Base-by-base conservation (phyloP, 1,284 basidiomycete genomes). In the Takashimella tepidaria region DNA sequence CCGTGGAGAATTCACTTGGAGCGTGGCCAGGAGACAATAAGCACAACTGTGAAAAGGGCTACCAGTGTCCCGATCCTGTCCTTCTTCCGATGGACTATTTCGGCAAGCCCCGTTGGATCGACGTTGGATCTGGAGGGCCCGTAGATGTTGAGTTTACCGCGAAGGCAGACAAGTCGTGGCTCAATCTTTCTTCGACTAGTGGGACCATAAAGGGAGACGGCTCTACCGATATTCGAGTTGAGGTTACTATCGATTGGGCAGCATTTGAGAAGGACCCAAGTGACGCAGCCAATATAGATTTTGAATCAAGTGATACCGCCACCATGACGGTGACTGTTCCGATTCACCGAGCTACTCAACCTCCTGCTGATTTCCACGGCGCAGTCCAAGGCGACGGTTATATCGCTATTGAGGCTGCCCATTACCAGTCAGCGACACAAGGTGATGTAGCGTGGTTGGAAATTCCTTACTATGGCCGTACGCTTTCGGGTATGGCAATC, bases 341-440 rank as follows among this genome's bases (percentile, higher is more conserved):
- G 1, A 72, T 80, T 4, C 25, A 44, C 4, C 44, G 55, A 20
- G 50, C 52, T 21, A 5, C 41, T 4, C 21, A 47, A 0, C 56
- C 59, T 3, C 75, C 80, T 0, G 60, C 64, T 27, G 76, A 72
- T 37, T 84, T 83, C 72, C 76, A 77, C 81, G 84, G 84, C 4
- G 84, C 84, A 56, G 80, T 86, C 20, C 82, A 86, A 63, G 82
- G 82, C 13, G 80, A 81, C 48, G 83, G 83, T 10, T 81, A 78
- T 16, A 77, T 87, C 42, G 82, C 82, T 1, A 83, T 86, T 41
- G 84, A 87, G 62, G 84, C 84, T 11, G 80, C 77, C 2, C 84
- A 85, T 64, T 72, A 79, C 0, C 68, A 77, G 16, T 76, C 81
- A 16, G 83, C 83, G 64, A 81, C 77, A 2, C 71, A 79, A 5